These are phyloP conservation scores for Saturnispora serradocipensis DNA, from an alignment of 805 yeast species.

Conservation along the genomic window DNA sequence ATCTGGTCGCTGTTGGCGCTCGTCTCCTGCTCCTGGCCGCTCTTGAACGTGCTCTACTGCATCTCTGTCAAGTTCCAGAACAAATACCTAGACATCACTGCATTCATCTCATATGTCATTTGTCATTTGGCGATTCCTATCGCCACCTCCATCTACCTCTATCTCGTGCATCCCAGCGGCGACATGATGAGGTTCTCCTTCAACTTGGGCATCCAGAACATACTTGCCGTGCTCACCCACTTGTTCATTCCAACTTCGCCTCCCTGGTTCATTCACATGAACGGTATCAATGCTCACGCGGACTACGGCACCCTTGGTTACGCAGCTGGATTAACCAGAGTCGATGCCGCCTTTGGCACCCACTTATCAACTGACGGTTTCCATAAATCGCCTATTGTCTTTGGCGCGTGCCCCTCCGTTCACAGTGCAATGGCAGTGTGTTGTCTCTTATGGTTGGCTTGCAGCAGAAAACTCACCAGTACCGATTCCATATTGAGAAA, in stretches of 20 bases:
- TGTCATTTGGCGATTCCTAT: conserved; percentile 55
- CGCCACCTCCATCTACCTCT: conserved; percentile 51
- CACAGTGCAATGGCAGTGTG: conserved; percentile 60
- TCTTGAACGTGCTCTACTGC: conserved; percentile 37
- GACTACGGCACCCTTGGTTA: conserved; percentile 57
- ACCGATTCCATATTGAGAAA: background rate
- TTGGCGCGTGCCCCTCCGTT: conserved; percentile 68
- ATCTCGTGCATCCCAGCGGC: conserved; percentile 62
- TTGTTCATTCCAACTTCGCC: conserved; percentile 61
- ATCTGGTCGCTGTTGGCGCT: background rate
- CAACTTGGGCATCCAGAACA: conserved; percentile 53
- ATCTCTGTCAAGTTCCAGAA: conserved; percentile 31
- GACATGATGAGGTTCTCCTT: conserved; percentile 43
- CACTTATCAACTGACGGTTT: conserved; percentile 53
- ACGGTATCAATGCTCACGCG: conserved; percentile 47
- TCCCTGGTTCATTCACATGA: conserved; percentile 60
- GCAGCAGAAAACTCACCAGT: background rate
- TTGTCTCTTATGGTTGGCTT: background rate
- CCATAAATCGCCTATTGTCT: conserved; percentile 60
- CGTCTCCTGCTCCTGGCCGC: conserved; percentile 32
- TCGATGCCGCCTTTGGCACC: conserved; percentile 55
- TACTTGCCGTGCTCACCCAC: conserved; percentile 53
- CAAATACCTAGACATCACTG: conserved; percentile 40
- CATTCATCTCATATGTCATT: conserved; percentile 56
- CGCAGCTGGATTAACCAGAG: conserved; percentile 62